These are phyloP conservation scores for Amanita phalloides DNA, from an alignment of 768 basidiomycete genomes.

Conservation along the genomic window DNA sequence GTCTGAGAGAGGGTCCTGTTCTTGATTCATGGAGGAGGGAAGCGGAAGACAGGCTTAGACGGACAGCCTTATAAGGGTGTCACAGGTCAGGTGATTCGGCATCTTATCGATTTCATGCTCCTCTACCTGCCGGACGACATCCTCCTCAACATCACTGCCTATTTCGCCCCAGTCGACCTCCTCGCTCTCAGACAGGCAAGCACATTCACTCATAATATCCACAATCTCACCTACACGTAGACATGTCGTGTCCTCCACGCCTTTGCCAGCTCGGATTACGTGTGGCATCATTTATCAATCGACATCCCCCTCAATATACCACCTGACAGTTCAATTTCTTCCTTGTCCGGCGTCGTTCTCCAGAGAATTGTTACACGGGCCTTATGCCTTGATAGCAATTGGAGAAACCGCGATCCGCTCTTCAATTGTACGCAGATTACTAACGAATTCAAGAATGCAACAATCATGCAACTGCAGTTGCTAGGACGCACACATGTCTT, in stretches of 20 bases:
- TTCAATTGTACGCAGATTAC: neutral
- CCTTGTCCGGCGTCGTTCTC: constrained; percentile 28
- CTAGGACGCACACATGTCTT: constrained; percentile 2
- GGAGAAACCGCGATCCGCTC: constrained; percentile 16
- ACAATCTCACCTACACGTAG: constrained; percentile 23
- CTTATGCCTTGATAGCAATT: constrained; percentile 39
- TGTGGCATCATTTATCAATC: constrained; percentile 41
- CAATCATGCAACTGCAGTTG: constrained; percentile 4
- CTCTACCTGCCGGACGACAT: constrained; percentile 32
- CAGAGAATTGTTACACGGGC: constrained; percentile 31
- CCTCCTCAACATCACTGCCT: constrained; percentile 24
- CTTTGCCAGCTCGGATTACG: constrained; percentile 38
- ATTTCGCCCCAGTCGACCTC: constrained; percentile 28
- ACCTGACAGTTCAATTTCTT: constrained; percentile 15
- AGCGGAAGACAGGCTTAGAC: neutral
- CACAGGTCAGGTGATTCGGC: constrained; percentile 6
- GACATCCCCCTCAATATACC: constrained; percentile 39
- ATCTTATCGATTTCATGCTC: constrained; percentile 11
- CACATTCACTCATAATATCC: neutral
- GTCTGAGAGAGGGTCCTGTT: constrained; percentile 60
- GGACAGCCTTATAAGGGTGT: constrained; percentile 6
- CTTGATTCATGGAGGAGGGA: constrained; percentile 23
- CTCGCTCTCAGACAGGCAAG: constrained; percentile 39
- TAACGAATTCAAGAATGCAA: neutral
- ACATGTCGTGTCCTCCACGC: constrained; percentile 51